Base-by-base conservation (phyloP, 768 basidiomycete genomes). In the Kwoniella heveanensis region DNA sequence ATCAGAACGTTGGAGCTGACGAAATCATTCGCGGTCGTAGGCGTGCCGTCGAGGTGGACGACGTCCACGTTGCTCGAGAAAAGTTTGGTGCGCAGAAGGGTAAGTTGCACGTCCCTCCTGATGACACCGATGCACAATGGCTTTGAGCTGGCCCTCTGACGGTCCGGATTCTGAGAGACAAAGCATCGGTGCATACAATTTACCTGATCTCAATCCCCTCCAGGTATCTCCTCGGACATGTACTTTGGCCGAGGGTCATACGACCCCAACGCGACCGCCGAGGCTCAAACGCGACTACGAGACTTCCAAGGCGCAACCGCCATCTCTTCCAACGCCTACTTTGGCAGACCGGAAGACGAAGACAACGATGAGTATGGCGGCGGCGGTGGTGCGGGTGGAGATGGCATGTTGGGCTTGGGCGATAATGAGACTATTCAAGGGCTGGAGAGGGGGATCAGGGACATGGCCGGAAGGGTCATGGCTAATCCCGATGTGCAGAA, bases 311-410 rank as follows among this genome's bases (percentile, higher is more conserved):
- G 95, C 12, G 91, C 94, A 15, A 90, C 89, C 0, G 87, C 91
- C 30, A 97, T 98, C 74, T 95, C 92, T 0, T 95, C 92, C 17
- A 94, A 86, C 77, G 90, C 92, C 70, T 99, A 98, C 85, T 98
- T 96, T 80, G 96, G 95, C 1, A 85, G 93, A 17, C 87, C 89
- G 2, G 93, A 95, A 58, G 82, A 81, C 25, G 83, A 83, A 9
- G 81, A 81, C 21, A 88, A 90, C 60, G 88, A 89, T n/a, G 85
- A 65, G 19, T 50, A 63, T 21, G 79, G 80, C n/a, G 81, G 80
- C n/a, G 81, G 80, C n/a, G 77, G 80, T 22, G 81, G 76, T 27
- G 24, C 44, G 8, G 79, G 62, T 10, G 67, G 67, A 17, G 73
- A 72, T 32, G 68, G 66, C 17, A 44, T 67, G 25, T 44, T 78